Evolutionary conservation across 108 stramenopile genomes (phyloP).

Genomic region (Chaetoceros muelleri): DNA sequence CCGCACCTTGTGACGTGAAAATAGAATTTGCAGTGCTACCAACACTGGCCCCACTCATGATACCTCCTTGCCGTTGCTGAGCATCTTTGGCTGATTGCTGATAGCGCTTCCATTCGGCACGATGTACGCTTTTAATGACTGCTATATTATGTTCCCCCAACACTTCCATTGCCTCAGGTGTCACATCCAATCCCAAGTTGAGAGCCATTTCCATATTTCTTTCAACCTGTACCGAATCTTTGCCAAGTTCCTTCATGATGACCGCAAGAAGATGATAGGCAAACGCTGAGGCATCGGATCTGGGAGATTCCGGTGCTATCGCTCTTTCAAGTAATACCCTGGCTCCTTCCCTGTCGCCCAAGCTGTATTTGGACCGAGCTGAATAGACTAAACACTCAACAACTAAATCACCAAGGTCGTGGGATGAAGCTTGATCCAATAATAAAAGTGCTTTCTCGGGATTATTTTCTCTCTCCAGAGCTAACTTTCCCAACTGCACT

Average conservation of each 20-base stretch:
- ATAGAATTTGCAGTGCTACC: constrained; percentile 18
- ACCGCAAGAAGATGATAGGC: constrained; percentile 32
- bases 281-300: constrained; percentile 11
- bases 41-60: constrained; percentile 29
- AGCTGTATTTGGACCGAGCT: constrained; percentile 12
- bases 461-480: constrained; percentile 19
- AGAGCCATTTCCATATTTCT: constrained; percentile 27
- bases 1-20: constrained; percentile 16
- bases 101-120: constrained; percentile 20
- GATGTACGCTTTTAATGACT: constrained; percentile 21
- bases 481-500: constrained; percentile 21
- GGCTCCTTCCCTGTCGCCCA: constrained; percentile 19
- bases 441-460: constrained; percentile 11
- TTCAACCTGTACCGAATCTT: constrained; percentile 21
- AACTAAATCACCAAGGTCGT: constrained; percentile 20
- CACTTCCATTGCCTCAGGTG: constrained; percentile 24
- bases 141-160: constrained; percentile 29
- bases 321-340: constrained; percentile 19
- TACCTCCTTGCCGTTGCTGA: constrained; percentile 11
- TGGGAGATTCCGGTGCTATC: constrained; percentile 22
- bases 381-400: constrained; percentile 20
- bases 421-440: constrained; percentile 18
- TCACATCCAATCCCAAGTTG: constrained; percentile 26
- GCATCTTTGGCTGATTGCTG: constrained; percentile 3
- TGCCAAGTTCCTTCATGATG: constrained; percentile 12